Base-by-base conservation (phyloP, 139 green algal genomes). In the Coccomyxa sp. region DNA sequence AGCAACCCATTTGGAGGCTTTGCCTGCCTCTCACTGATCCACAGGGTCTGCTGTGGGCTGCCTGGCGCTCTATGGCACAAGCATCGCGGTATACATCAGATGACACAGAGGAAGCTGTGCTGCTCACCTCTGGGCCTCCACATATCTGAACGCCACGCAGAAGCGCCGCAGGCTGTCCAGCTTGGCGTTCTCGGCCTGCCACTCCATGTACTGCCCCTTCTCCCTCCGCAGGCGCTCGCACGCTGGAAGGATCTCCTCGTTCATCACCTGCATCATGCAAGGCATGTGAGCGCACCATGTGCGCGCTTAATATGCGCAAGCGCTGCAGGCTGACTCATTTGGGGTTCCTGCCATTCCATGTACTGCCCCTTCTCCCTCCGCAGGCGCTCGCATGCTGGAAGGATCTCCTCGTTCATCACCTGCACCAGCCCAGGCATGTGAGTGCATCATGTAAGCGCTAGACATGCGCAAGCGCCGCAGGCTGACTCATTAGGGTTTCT, bases 221-320 rank as follows among this genome's bases (percentile, higher is more conserved):
- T 97, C 90, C 69, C 87, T 85, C 69, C 92, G 85, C 76, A 99
- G 86, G 76, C 90, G 91, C 81, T 95, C 86, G 69, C 99, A 80
- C 8, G 89, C 88, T 0, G 97, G 97, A 85, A 94, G 74, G 68
- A 99, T 95, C 73, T 99, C 92, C n/a, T 93, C 85, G 6, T 88
- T 71, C 39, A 98, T 85, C 68, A 97, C 85, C 92, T 95, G 87
- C 35, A 77, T 16, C n/a, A n/a, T n/a, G n/a, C n/a, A n/a, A n/a
- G n/a, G n/a, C n/a, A n/a, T n/a, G n/a, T n/a, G n/a, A n/a, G n/a
- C n/a, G n/a, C n/a, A n/a, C n/a, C n/a, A n/a, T n/a, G n/a, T n/a
- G n/a, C n/a, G n/a, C n/a, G n/a, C n/a, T n/a, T n/a, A n/a, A n/a
- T n/a, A 97, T 82, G 72, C 91, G 94, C 72, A 98, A 97, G 38